These are phyloP conservation scores for Pulveroboletus sp. DNA, from an alignment of 768 basidiomycete genomes.

Conservation along the genomic window DNA sequence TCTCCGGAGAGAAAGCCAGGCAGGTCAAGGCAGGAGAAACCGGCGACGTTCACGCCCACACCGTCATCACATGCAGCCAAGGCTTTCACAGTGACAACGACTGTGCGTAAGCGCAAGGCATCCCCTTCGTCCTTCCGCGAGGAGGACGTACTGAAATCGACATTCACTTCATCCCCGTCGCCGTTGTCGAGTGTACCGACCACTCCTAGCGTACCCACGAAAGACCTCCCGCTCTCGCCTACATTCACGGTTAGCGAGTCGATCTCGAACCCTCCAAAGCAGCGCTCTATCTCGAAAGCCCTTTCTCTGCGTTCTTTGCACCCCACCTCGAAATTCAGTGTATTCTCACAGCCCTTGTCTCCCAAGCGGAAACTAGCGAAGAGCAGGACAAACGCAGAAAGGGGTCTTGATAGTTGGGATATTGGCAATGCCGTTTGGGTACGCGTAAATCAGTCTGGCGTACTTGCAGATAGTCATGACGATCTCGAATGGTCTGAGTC, in stretches of 20 bases:
- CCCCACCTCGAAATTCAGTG: conserved; percentile 6
- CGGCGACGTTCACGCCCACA: conserved; percentile 7
- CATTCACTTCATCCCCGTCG: conserved; percentile 17
- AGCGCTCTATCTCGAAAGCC: conserved; percentile 8
- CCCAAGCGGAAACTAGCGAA: conserved; percentile 19
- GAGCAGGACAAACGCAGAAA: conserved; percentile 1
- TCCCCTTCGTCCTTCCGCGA: conserved; percentile 6
- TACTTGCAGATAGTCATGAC: conserved; percentile 30
- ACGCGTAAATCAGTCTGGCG: conserved; percentile 39
- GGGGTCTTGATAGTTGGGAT: conserved; percentile 11
- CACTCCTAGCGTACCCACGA: conserved; percentile 9
- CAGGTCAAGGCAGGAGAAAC: conserved; percentile 4
- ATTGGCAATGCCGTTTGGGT: conserved; percentile 50
- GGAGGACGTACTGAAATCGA: conserved; percentile 6
- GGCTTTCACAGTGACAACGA: conserved; percentile 6
- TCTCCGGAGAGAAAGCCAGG: conserved; percentile 26
- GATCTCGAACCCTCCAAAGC: background rate
- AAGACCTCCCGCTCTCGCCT: conserved; percentile 19
- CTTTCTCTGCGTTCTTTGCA: conserved; percentile 9
- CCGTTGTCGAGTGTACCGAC: conserved; percentile 26
- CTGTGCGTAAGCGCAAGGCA: conserved; percentile 29
- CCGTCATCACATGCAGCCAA: conserved; percentile 11
- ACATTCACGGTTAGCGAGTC: background rate
- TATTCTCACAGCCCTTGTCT: conserved; percentile 20
- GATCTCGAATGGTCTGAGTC: conserved; percentile 15